These are phyloP conservation scores for Pythium dissotocum DNA, from an alignment of 352 stramenopile genomes.

Conservation along the genomic window DNA sequence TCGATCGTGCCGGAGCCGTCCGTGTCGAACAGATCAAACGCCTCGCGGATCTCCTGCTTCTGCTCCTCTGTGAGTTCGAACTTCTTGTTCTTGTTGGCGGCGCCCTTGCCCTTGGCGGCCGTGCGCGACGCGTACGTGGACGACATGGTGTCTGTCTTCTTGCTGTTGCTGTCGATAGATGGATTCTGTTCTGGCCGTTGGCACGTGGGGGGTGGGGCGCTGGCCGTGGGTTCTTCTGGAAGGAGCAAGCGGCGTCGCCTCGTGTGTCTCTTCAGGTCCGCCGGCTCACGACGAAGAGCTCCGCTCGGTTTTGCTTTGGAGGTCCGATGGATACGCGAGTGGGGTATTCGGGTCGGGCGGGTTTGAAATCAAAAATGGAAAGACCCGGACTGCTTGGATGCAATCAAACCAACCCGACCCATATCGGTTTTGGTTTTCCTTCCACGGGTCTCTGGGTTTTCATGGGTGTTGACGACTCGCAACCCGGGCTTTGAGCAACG, in stretches of 20 bases:
- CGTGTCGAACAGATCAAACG: slow-evolving; percentile 98
- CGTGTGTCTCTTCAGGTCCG: slow-evolving; percentile 27
- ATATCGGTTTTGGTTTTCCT: slow-evolving; percentile 12
- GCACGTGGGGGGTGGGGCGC: too few species aligned
- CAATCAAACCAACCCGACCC: slow-evolving; percentile 13
- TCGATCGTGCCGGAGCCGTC: slow-evolving; percentile 95
- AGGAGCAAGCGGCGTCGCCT: slow-evolving; percentile 14
- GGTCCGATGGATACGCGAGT: neutral
- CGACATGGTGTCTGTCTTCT: slow-evolving; percentile 41
- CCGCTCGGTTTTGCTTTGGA: neutral
- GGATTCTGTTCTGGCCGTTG: slow-evolving; percentile 6
- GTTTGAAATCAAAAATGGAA: slow-evolving; percentile 19
- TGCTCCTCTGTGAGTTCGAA: slow-evolving; percentile 93
- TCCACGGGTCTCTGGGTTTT: slow-evolving; percentile 3
- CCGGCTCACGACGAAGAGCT: neutral
- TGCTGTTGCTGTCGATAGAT: slow-evolving; percentile 6
- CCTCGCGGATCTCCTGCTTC: slow-evolving; percentile 94
- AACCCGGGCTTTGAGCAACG: slow-evolving; percentile 2
- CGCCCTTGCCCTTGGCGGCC: slow-evolving; percentile 66
- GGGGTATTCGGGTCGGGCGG: neutral
- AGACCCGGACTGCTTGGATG: neutral
- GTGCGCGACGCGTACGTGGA: slow-evolving; percentile 66
- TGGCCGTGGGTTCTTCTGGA: slow-evolving; percentile 13
- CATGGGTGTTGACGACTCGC: neutral
- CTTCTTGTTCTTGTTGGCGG: slow-evolving; percentile 80